A percentile compares a stretch with the other conserved stretches of the same genome.
These are phyloP conservation scores for Metahyphopichia silvanorum DNA, from an alignment of 805 yeast genomes.

Conservation along the genomic window DNA sequence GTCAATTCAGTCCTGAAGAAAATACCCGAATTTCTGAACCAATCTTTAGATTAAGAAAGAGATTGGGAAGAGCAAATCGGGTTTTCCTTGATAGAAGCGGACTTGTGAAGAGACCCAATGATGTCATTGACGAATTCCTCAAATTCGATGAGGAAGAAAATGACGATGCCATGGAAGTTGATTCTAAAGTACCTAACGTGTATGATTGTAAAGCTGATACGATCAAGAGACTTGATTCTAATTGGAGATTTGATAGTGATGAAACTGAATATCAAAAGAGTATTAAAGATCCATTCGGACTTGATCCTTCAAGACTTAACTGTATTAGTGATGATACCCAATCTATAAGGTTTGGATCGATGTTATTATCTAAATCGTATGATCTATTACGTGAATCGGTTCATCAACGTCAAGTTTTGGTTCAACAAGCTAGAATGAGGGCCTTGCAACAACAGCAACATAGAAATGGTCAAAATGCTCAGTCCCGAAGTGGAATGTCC, in stretches of 20 bases:
- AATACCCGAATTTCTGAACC: slow-evolving; percentile 43
- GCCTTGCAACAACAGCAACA: slow-evolving; percentile 39
- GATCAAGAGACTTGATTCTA: slow-evolving; percentile 49
- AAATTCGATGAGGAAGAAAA: slow-evolving; percentile 32
- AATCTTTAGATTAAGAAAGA: slow-evolving; percentile 62
- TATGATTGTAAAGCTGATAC: slow-evolving; percentile 46
- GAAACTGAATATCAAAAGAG: slow-evolving; percentile 36
- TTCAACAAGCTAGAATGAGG: slow-evolving; percentile 49
- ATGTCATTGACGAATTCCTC: slow-evolving; percentile 38
- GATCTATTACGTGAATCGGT: slow-evolving; percentile 76
- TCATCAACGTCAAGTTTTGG: slow-evolving; percentile 55
- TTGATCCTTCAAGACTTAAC: slow-evolving; percentile 81
- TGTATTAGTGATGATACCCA: slow-evolving; percentile 85
- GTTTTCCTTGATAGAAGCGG: slow-evolving; percentile 74
- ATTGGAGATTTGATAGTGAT: slow-evolving; percentile 69
- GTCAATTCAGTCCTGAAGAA: slow-evolving; percentile 8
- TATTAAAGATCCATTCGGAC: slow-evolving; percentile 48
- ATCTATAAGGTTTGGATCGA: slow-evolving; percentile 85
- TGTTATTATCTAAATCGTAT: slow-evolving; percentile 83
- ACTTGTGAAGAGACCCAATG: slow-evolving; percentile 33
- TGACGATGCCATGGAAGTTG: slow-evolving; percentile 19
- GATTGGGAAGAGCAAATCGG: slow-evolving; percentile 71
- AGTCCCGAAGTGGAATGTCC: neutral
- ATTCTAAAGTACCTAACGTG: slow-evolving; percentile 28
- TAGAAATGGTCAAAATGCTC: neutral